Base-by-base conservation (phyloP, 78 protist genomes). In the Cavenderia fasciculata region DNA sequence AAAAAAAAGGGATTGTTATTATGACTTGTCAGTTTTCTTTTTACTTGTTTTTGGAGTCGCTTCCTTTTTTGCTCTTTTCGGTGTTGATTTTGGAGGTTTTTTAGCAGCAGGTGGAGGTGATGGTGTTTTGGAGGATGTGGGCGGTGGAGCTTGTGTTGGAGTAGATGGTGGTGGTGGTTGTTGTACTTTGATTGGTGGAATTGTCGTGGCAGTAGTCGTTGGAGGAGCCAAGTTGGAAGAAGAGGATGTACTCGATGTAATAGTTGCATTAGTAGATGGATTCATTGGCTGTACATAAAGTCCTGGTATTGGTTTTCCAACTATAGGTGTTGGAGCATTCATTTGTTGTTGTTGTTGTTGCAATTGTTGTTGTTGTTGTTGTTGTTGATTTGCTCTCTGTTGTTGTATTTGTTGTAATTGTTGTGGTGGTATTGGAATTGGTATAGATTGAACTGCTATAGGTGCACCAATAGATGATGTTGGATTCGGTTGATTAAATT, bases 321-420 rank as follows among this genome's bases (percentile, higher is more conserved):
- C 54, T 49, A 14, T 49, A 49, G 27, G 27, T 49, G 54, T 14
- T 49, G 54, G 54, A 14, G 54, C 69, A 5, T 31, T 61, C 69
- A 61, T 34, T 34, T 27, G 69, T n/a, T 12, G 36, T 61, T 7
- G 69, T 6, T 5, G 69, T 27, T 63, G 72, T 34, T 29, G 43
- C 69, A 31, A 40, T 61, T 61, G 69, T 34, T 7, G 65, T 34
- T 2, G 18, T 52, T 71, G 77, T 51, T 52, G 66, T 38, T 47
- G 79, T 38, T 49, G 54, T 18, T 49, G 54, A 18, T 49, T 14
- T 49, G 54, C 54, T 18, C 54, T 12, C 54, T 14, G 54, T 14
- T 49, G 54, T 14, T 49, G 54, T 49, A 14, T 12, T 49, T 49
- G 54, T 14, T 49, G 54, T 18, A 12, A 18, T 14, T 49, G 54